Base-by-base conservation (phyloP, 306 rosid species). In the Corylus heterophylla region DNA sequence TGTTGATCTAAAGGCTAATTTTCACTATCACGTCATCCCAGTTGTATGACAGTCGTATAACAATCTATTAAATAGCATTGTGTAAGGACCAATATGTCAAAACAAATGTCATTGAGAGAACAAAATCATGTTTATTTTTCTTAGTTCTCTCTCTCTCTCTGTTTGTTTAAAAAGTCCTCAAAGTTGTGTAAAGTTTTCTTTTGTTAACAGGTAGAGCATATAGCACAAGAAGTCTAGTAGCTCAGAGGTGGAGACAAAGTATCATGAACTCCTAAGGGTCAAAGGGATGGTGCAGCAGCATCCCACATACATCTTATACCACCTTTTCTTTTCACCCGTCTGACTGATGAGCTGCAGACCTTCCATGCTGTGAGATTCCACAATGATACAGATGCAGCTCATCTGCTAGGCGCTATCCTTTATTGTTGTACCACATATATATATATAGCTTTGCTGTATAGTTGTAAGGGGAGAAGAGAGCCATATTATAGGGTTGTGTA, bases 401-500 rank as follows among this genome's bases (percentile, higher is more conserved):
- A 66, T 77, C 78, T 17, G 80, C 88, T 54, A 55, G 78, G 69
- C 73, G 68, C 27, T 69, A 75, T 48, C 42, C 58, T 80, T 73
- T 76, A 74, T 75, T 78, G 80, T 75, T 76, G 89, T 87, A 86
- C 81, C 80, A 82, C 82, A 81, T 83, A 82, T 77, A 82, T 71
- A 82, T 83, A 81, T 83, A 82, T 77, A 68, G 81, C 71, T 82
- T 71, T 89, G 85, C 74, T 88, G 95, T 89, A 92, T 85, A 92
- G 77, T 70, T 83, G 81, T 85, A 77, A 86, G 82, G 75, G 70
- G 77, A 80, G 81, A 68, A 86, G 81, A 78, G 84, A 77, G 80
- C 64, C 81, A 74, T 74, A 69, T 31, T 31, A 29, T 87, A 87
- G 86, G 71, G 77, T 83, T 87, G 75, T 84, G 73, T 76, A 80